Percentiles rank a stretch among this genome's conserved stretches.
Conservation (phyloP, 192 early-diverging fungal species). For the Thamnidium elegans region DNA sequence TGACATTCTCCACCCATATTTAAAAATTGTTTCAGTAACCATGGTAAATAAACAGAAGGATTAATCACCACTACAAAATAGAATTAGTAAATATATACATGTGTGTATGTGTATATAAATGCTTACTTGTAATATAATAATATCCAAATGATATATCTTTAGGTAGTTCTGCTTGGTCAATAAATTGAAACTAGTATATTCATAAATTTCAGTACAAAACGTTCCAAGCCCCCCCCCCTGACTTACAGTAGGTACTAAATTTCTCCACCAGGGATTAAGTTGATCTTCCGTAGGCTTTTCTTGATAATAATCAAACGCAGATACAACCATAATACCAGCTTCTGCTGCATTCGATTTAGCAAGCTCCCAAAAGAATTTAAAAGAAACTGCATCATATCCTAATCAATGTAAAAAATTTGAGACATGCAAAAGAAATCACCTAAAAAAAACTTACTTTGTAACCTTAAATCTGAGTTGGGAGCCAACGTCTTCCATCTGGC, state of each 20-base stretch:
- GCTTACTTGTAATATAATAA: conserved; percentile 40
- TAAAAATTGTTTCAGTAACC: conserved; percentile 56
- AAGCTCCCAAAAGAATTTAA: conserved; percentile 42
- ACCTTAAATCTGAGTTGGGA: conserved; percentile 30
- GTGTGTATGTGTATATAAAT: background rate
- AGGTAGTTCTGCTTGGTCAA: conserved; percentile 14
- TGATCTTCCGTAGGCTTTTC: conserved; percentile 15
- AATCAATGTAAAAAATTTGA: background rate
- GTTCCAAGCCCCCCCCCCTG: too few relatives aligned
- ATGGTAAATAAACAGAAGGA: conserved; percentile 61
- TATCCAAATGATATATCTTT: conserved; percentile 28
- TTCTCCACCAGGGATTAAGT: conserved; percentile 43
- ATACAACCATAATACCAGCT: conserved; percentile 39
- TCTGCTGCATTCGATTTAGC: conserved; percentile 31
- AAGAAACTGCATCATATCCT: conserved; percentile 43
- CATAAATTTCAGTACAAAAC: background rate
- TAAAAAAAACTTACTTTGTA: conserved; percentile 30
- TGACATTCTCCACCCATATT: conserved; percentile 52
- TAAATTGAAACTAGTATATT: conserved; percentile 12
- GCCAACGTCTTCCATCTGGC: conserved; percentile 42
- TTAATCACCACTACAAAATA: conserved; percentile 53
- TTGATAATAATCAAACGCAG: conserved; percentile 40
- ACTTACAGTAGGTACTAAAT: conserved; percentile 45
- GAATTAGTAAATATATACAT: background rate
- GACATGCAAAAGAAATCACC: too few relatives aligned